phyloP scores from a whole-genome alignment of 768 basidiomycete genomes.

The Coprinopsis cinerea region DNA sequence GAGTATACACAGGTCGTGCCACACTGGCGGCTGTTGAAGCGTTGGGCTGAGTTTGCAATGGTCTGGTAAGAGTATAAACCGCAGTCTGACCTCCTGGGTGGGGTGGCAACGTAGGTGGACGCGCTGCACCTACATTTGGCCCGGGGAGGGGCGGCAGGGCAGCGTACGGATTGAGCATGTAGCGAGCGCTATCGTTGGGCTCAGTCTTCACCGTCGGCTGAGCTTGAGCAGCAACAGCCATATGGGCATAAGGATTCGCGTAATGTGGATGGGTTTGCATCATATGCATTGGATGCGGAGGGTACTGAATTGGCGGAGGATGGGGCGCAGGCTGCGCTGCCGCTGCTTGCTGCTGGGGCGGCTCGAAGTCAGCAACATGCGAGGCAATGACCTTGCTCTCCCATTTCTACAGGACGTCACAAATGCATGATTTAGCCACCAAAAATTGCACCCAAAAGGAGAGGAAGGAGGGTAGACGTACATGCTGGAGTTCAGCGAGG shows the following conservation, averaged over 20 bases:
- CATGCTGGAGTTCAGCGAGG: slow-evolving; percentile 80
- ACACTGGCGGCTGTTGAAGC: slow-evolving; percentile 8
- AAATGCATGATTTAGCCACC: slow-evolving; percentile 8
- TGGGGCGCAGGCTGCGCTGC: slow-evolving; percentile 33
- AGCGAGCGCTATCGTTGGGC: slow-evolving; percentile 57
- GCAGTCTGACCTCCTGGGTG: slow-evolving; percentile 57
- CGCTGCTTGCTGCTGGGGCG: slow-evolving; percentile 31
- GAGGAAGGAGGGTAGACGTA: slow-evolving; percentile 39
- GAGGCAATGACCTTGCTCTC: slow-evolving; percentile 91
- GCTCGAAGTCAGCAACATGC: slow-evolving; percentile 90
- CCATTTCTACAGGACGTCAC: slow-evolving; percentile 72
- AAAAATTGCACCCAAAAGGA: slow-evolving; percentile 10
- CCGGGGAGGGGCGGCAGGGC: slow-evolving; percentile 59
- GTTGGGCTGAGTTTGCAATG: slow-evolving; percentile 19
- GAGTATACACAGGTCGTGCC: slow-evolving; percentile 11
- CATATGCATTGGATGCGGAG: slow-evolving; percentile 60
- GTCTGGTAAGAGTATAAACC: slow-evolving; percentile 47
- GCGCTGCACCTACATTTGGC: slow-evolving; percentile 48
- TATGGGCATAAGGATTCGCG: slow-evolving; percentile 46
- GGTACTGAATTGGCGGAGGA: slow-evolving; percentile 45
- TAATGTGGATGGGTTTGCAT: slow-evolving; percentile 50
- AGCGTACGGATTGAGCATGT: slow-evolving; percentile 52
- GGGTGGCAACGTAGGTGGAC: slow-evolving; percentile 31
- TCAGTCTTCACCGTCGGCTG: slow-evolving; percentile 65
- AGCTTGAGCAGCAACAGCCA: slow-evolving; percentile 31